Evolutionary conservation across 176 grass and related monocot species (phyloP).

Genomic region (Guadua angustifolia): DNA sequence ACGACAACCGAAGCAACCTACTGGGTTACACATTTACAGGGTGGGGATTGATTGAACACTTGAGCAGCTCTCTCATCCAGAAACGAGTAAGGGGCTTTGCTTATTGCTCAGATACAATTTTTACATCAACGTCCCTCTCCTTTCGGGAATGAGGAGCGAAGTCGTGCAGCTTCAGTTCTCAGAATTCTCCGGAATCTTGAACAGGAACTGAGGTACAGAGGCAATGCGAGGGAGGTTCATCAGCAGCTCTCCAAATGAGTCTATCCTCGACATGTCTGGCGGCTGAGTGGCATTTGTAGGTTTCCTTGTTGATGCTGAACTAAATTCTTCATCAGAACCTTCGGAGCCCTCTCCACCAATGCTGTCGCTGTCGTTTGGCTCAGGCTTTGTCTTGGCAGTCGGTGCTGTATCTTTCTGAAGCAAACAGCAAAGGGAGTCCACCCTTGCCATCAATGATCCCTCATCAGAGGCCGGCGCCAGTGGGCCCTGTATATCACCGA

Average conservation of each 20-base stretch:
- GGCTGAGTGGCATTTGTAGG: slow-evolving; percentile 29
- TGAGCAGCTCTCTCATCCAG: not conserved
- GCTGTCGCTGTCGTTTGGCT: slow-evolving; percentile 48
- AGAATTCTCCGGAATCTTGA: slow-evolving; percentile 78
- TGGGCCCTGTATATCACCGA: slow-evolving; percentile 65
- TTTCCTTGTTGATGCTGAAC: slow-evolving; percentile 43
- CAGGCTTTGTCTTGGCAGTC: slow-evolving; percentile 29
- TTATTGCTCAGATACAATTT: slow-evolving; percentile 58
- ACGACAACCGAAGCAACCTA: slow-evolving; percentile 47
- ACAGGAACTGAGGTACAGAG: slow-evolving; percentile 78
- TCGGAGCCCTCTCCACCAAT: slow-evolving; percentile 50
- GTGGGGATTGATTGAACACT: slow-evolving; percentile 19
- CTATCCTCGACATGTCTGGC: slow-evolving; percentile 67
- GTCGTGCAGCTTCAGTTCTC: slow-evolving; percentile 58
- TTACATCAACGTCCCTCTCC: slow-evolving; percentile 47
- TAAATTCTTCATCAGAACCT: slow-evolving; percentile 67
- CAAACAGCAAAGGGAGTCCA: slow-evolving; percentile 87
- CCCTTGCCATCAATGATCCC: slow-evolving; percentile 67
- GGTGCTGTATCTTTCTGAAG: slow-evolving; percentile 67
- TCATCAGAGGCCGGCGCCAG: slow-evolving; percentile 68
- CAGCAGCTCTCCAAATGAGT: slow-evolving; percentile 83
- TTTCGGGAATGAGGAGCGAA: not conserved
- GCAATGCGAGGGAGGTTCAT: slow-evolving; percentile 79
- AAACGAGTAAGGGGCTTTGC: slow-evolving; percentile 9
- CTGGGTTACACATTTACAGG: slow-evolving; percentile 51